Conservation (phyloP, 169 alveolate species). For the Cryptosporidium felis region DNA sequence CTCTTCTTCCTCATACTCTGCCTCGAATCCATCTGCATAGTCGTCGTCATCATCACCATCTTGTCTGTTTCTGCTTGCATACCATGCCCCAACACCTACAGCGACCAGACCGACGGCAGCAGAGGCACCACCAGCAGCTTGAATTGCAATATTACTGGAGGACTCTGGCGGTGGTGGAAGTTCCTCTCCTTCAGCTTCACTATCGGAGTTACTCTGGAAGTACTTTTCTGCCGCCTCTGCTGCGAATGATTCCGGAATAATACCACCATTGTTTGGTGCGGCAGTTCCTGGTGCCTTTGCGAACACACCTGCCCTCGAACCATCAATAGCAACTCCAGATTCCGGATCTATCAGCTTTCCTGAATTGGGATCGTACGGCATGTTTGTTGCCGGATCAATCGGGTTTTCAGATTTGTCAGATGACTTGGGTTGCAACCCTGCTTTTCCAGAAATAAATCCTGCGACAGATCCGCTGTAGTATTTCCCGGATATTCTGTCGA, state of each 20-base stretch:
- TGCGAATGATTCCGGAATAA: constrained; percentile 67
- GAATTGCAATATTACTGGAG: constrained; percentile 38
- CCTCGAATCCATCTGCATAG: constrained; percentile 71
- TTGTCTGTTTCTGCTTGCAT: constrained; percentile 67
- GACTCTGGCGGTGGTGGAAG: constrained; percentile 37
- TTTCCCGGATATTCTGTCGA: constrained; percentile 37
- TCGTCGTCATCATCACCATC: constrained; percentile 67
- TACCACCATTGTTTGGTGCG: constrained; percentile 67
- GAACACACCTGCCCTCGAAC: constrained; percentile 57
- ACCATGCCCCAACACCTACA: constrained; percentile 73
- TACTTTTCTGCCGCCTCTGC: constrained; percentile 37
- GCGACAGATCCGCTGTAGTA: constrained; percentile 29
- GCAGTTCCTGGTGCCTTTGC: constrained; percentile 57
- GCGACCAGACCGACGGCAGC: constrained; percentile 71
- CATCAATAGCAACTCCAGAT: constrained; percentile 27
- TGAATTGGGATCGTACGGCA: constrained; percentile 44
- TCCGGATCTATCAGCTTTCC: constrained; percentile 58
- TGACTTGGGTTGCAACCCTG: constrained; percentile 48
- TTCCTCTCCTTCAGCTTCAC: constrained; percentile 6
- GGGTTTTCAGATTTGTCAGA: not conserved
- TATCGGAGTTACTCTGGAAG: not conserved
- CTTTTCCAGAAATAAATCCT: constrained; percentile 51
- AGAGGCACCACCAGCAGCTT: constrained; percentile 73
- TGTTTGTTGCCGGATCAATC: constrained; percentile 67
- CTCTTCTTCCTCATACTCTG: constrained; percentile 69